Evolutionary conservation across 2,329 filamentous ascomycete genomes (phyloP).

Genomic region (Thermothelomyces thermophilus): DNA sequence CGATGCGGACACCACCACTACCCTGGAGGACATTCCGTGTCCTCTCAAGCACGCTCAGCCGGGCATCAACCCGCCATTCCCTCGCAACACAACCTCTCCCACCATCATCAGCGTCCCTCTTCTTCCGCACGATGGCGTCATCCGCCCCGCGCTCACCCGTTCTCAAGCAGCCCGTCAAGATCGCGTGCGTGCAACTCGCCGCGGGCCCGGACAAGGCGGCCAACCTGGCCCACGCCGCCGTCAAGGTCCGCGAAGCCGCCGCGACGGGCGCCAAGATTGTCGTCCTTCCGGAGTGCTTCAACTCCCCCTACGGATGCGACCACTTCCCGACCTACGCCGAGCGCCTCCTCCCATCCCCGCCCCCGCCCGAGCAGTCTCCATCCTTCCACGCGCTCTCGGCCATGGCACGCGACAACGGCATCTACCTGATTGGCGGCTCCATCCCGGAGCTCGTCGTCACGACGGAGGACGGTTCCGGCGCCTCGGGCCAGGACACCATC

Average conservation of each 20-base stretch:
- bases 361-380: conserved; percentile 62
- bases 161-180: conserved; percentile 69
- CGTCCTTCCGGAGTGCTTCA: conserved; percentile 97
- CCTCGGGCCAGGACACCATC: too few relatives aligned
- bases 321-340: conserved; percentile 93
- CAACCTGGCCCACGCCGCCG: conserved; percentile 75
- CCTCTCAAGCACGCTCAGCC: conserved; percentile 10
- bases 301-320: conserved; percentile 87
- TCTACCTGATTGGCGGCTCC: conserved; percentile 84
- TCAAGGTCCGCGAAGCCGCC: conserved; percentile 77
- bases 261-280: conserved; percentile 72
- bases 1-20: conserved; percentile 16
- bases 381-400: conserved; percentile 77
- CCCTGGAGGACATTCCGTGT: conserved; percentile 18
- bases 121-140: conserved; percentile 31
- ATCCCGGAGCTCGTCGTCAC: conserved; percentile 69
- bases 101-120: conserved; percentile 11
- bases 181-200: conserved; percentile 76
- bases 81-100: conserved; percentile 4
- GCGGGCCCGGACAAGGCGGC: conserved; percentile 74
- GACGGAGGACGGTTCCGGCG: neutral
- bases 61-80: neutral
- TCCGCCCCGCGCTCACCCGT: conserved; percentile 33
- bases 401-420: conserved; percentile 70
- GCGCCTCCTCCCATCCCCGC: conserved; percentile 70